Evolutionary conservation across 345 rosid species (phyloP), one percentile per base, ranked within the genome.

Genomic region (Bretschneidera sinensis): DNA sequence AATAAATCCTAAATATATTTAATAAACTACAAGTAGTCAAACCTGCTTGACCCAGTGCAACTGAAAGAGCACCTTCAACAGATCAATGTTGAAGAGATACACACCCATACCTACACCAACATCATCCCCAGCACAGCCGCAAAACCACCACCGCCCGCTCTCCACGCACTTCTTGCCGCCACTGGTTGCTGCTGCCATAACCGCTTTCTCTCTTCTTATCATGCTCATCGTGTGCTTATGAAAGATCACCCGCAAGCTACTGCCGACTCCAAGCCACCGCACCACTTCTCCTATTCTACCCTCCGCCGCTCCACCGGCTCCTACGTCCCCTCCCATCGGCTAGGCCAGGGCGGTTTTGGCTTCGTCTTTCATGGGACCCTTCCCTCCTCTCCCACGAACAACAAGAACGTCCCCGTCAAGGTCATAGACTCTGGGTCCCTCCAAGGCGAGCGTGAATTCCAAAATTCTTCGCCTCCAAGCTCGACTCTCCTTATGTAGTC

Each of bases 391-490:
- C 45, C 45, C 43, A 17, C 23, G 11, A 21, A 21, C 21, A 55
- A 58, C 24, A 68, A 70, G n/a, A 60, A 66, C 18, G 75, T 87
- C 9, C 97, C 97, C 54, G 89, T 92, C 57, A 92, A 92, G 71
- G 82, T 85, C 45, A 89, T 92, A 96, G 98, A 92, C 74, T 80
- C 84, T 6, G 92, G 97, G 11, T 89, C 98, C 16, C 81, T 92
- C 21, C 98, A 92, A 49, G 96, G 96, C 1, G 98, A 92, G 75
- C 69, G 98, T 0, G 98, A 92, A 78, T 92, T 92, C 73, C 89
- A 89, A 43, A 92, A 92, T 76, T 76, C 64, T 87, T 92, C 65
- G 89, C 91, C 49, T 85, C 94, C 0, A 81, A 77, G 63, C 77
- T 92, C 18, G 81, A 78, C 1, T 83, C 88, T 16, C 78, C 88